A percentile compares a stretch with the other conserved stretches of the same genome.
Conservation (phyloP, 2,329 filamentous ascomycete genomes). For the Hypomyces rosellus region DNA sequence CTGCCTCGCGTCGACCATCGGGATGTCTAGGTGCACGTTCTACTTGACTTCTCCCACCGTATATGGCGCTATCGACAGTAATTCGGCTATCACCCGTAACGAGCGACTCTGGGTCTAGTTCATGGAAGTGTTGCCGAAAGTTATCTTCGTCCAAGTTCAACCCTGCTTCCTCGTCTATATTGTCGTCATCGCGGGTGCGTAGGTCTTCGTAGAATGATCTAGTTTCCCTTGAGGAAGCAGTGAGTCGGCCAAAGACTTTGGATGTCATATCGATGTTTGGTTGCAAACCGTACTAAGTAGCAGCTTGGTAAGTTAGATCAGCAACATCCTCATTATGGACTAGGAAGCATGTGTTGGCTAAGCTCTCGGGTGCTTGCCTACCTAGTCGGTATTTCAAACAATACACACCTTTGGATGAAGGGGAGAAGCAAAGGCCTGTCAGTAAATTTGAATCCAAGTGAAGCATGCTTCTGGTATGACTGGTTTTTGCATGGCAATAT, state of each 20-base stretch:
- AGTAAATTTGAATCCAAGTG: neutral
- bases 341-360: neutral
- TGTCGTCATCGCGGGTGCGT: conserved; percentile 35
- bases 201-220: conserved; percentile 47
- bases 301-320: no score
- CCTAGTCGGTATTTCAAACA: neutral
- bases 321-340: no score
- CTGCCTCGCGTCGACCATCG: conserved; percentile 4
- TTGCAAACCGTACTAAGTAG: no score
- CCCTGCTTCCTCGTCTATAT: conserved; percentile 36
- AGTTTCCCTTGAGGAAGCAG: conserved; percentile 18
- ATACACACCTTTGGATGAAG: neutral
- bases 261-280: conserved; percentile 33
- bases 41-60: conserved; percentile 12
- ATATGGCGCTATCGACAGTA: conserved; percentile 33
- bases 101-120: conserved; percentile 43
- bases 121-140: conserved; percentile 43
- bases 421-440: neutral
- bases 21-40: conserved; percentile 4
- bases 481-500: no score
- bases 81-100: conserved; percentile 40
- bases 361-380: neutral
- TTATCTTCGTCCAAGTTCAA: conserved; percentile 49
- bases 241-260: conserved; percentile 42
- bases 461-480: neutral